Evolutionary conservation across 1,284 basidiomycete species (phyloP).

Genomic region (Moniliophthora roreri): DNA sequence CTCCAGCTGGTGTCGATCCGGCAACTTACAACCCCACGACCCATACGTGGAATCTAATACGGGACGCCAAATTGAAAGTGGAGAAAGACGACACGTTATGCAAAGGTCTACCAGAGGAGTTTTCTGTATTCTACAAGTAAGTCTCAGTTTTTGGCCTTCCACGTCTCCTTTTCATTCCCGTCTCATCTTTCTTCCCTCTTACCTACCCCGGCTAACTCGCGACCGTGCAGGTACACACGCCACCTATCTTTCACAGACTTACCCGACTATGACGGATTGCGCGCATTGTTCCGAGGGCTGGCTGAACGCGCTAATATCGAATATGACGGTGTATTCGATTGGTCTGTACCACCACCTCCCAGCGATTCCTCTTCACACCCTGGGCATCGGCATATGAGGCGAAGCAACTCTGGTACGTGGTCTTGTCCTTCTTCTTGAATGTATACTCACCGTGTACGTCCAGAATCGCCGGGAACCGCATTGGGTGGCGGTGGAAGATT

Average conservation of each 20-base stretch:
- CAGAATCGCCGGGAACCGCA: too few species aligned
- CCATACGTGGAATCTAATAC: constrained; percentile 78
- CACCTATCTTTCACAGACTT: constrained; percentile 88
- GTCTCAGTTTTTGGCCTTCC: neutral
- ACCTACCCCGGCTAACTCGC: too few species aligned
- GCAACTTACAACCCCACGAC: constrained; percentile 62
- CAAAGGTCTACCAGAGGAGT: constrained; percentile 83
- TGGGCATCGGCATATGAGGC: neutral
- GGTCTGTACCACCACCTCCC: constrained; percentile 31
- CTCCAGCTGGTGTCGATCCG: constrained; percentile 43
- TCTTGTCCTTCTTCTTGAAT: too few species aligned
- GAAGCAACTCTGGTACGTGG: too few species aligned
- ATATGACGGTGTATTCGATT: constrained; percentile 54
- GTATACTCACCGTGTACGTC: too few species aligned
- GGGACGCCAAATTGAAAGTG: constrained; percentile 64
- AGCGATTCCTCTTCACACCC: constrained; percentile 1
- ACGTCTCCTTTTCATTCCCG: neutral
- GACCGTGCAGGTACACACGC: constrained; percentile 64
- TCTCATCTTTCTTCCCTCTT: neutral
- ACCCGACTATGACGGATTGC: constrained; percentile 87
- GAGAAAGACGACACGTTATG: constrained; percentile 61
- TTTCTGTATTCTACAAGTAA: constrained; percentile 74
- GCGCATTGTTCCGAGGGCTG: constrained; percentile 75
- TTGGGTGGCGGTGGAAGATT: constrained; percentile 25
- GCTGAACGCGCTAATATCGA: constrained; percentile 51